These are phyloP conservation scores for Shiraia sp. DNA, from an alignment of 2,329 filamentous ascomycete genomes.

Conservation along the genomic window DNA sequence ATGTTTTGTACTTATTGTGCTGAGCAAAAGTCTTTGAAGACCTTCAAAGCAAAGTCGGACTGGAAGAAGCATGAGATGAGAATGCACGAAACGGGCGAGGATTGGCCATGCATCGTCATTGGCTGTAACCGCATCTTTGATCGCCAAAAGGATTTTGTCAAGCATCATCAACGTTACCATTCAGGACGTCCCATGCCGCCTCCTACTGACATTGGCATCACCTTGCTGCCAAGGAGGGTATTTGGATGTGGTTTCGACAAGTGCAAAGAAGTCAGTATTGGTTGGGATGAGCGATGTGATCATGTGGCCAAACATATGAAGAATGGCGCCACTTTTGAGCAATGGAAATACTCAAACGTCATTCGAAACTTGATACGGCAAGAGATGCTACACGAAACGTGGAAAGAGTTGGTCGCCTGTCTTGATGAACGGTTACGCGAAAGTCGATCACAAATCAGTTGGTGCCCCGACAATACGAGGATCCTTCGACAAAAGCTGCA, in stretches of 20 bases:
- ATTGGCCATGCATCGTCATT: slow-evolving; percentile 41
- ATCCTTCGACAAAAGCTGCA: slow-evolving; percentile 43
- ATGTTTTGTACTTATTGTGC: slow-evolving; percentile 47
- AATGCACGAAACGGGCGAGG: slow-evolving; percentile 46
- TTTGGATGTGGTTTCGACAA: slow-evolving; percentile 47
- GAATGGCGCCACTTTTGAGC: slow-evolving; percentile 38
- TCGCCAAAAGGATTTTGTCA: slow-evolving; percentile 43
- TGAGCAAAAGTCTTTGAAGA: slow-evolving; percentile 39
- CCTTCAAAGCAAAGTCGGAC: slow-evolving; percentile 45
- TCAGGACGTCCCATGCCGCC: slow-evolving; percentile 40
- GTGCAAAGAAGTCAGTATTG: slow-evolving; percentile 45
- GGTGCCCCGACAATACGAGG: slow-evolving; percentile 43
- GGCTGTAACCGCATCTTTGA: slow-evolving; percentile 43
- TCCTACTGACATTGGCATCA: slow-evolving; percentile 41
- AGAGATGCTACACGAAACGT: slow-evolving; percentile 41
- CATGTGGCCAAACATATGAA: slow-evolving; percentile 47
- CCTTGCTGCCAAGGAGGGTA: slow-evolving; percentile 36
- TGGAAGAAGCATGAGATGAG: slow-evolving; percentile 47
- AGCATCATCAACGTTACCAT: slow-evolving; percentile 44
- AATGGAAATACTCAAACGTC: slow-evolving; percentile 46
- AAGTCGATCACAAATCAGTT: slow-evolving; percentile 43
- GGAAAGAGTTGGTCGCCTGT: slow-evolving; percentile 42
- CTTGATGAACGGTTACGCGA: slow-evolving; percentile 39
- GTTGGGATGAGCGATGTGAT: slow-evolving; percentile 45
- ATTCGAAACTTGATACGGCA: slow-evolving; percentile 45